Evolutionary conservation across 495 filamentous ascomycete genomes (phyloP), one percentile per base, ranked within the genome.

Genomic region (Daldinia concentrica): DNA sequence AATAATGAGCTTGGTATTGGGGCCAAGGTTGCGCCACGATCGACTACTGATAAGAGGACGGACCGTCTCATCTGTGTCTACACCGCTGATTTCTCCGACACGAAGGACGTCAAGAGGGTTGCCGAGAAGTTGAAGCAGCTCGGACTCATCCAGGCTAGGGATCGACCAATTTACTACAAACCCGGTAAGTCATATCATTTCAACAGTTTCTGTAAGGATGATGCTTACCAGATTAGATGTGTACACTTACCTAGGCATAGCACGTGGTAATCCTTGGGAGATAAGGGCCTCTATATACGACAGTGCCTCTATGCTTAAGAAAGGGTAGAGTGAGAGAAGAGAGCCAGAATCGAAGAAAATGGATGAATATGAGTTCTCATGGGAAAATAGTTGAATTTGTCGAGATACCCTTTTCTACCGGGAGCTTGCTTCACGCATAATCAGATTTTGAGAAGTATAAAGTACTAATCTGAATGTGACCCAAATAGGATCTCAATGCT

Each of bases 111-210:
- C 22, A 86, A 81, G 63, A 83, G 91, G 41, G 90, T 95, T 15
- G 69, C 92, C 62, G 68, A 79, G 68, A 84, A 80, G 64, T 72
- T 96, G 68, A 83, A 85, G 45, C 80, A 86, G 50, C 74, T 93
- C 62, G 88, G 85, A 5, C 74, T 95, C 62, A 82, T 90, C 19
- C 82, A 82, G 22, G 63, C 66, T 27, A 77, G 76, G 3, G 79
- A 80, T 0, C 81, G 76, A 62, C 82, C 83, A 14, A 87, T 96
- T 57, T 94, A 91, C 67, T 97, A 96, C 78, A 95, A 96, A 75
- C 86, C 83, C 62, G 85, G 86, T 86, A 66, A 79, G 82, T 79
- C 32, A n/a, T 48, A 24, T 36, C 15, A 15, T 24, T 43, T 29
- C 19, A 15, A 36, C 45, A 48, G 54, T 39, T 26, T 59, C 15